Base-by-base conservation (phyloP, 345 rosid genomes). In the Populus simonii region DNA sequence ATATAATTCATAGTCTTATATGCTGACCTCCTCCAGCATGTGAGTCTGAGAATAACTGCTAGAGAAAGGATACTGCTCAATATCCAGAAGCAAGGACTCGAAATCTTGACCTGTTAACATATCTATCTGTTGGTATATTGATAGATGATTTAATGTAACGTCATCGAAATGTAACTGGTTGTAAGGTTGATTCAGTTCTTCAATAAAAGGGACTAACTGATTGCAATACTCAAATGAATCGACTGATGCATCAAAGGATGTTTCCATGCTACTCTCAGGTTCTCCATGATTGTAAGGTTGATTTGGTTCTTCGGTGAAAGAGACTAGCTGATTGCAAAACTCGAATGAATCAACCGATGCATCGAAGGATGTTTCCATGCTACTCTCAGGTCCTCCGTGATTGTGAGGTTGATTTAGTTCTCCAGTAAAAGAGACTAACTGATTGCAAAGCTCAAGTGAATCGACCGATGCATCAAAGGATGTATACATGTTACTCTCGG, bases 11-110 rank as follows among this genome's bases (percentile, higher is more conserved):
- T 84, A 79, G 35, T 79, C 85, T 17, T 77, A 81, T 23, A 71
- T 72, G 74, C 89, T 72, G 67, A 74, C 66, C 45, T 80, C 83
- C 47, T 72, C 78, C 6, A 49, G 18, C 23, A 61, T 70, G n/a
- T 31, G 35, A 47, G 22, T 43, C 67, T 66, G 74, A 72, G 66
- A 74, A 76, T 59, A 74, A 23, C 68, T 70, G 31, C 76, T 65
- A 7, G 41, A 49, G 5, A 33, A 70, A 25, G 80, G 81, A 66
- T 8, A 39, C 29, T 74, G 65, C 45, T 82, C 84, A 12, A 25
- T 25, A 41, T 82, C 91, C 27, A 86, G 59, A 2, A 88, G 79
- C 82, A 87, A 80, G 3, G 85, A 72, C 87, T 84, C 89, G 5
- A 84, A 47, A 68, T 86, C 80, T 39, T 45, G 69, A 55, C 23